A percentile compares a stretch with the other conserved stretches of the same genome.
These are phyloP conservation scores for Sicyos baderoa DNA, from an alignment of 306 rosid species.

Conservation along the genomic window DNA sequence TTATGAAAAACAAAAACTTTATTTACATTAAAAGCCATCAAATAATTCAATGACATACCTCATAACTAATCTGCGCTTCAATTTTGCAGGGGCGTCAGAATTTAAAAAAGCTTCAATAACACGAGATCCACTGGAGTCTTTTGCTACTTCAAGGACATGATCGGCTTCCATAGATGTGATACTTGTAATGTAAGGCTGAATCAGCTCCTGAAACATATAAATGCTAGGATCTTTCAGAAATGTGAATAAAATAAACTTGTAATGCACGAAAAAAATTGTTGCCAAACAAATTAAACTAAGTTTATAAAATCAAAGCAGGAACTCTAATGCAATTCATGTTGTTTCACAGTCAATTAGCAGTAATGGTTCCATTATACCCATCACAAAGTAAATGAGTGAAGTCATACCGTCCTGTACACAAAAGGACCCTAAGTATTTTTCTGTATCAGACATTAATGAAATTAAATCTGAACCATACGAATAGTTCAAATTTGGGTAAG, in stretches of 20 bases:
- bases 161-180: slow-evolving; percentile 54
- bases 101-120: slow-evolving; percentile 74
- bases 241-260: neutral
- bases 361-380: neutral
- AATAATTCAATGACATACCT: slow-evolving; percentile 42
- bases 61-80: slow-evolving; percentile 54
- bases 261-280: neutral
- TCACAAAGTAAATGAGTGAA: neutral
- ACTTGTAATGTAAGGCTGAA: slow-evolving; percentile 58
- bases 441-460: neutral
- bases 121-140: slow-evolving; percentile 60
- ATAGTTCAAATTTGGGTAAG: neutral
- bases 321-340: neutral
- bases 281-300: neutral
- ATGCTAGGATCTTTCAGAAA: neutral
- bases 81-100: slow-evolving; percentile 63
- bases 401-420: neutral
- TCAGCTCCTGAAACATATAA: slow-evolving; percentile 44
- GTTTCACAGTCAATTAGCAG: neutral
- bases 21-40: slow-evolving; percentile 17
- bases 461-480: neutral
- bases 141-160: slow-evolving; percentile 55
- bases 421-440: neutral
- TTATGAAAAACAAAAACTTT: neutral
- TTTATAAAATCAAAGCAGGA: neutral